phyloP scores from a whole-genome alignment of 331 rosid species.

The Telfairia occidentalis region DNA sequence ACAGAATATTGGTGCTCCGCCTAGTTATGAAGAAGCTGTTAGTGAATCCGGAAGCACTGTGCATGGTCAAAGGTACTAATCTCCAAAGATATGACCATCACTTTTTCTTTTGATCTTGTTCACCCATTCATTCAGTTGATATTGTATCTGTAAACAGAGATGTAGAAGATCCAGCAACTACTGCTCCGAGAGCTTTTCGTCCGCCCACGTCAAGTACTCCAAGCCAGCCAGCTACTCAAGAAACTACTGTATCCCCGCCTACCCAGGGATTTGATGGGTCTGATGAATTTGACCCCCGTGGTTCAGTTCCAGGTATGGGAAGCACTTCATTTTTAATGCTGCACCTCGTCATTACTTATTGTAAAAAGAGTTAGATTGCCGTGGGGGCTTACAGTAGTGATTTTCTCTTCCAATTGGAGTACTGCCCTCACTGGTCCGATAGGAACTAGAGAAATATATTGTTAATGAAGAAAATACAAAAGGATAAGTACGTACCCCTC shows the following conservation, averaged over 20 bases:
- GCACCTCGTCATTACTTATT: neutral
- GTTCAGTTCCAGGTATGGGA: conserved; percentile 47
- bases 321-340: neutral
- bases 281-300: conserved; percentile 88
- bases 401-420: neutral
- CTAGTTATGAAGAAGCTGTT: conserved; percentile 66
- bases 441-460: too few relatives aligned
- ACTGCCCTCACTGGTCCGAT: neutral
- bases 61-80: conserved; percentile 44
- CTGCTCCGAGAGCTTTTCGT: conserved; percentile 43
- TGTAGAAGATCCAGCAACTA: conserved; percentile 33
- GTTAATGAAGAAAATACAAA: too few relatives aligned
- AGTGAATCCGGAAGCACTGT: conserved; percentile 54
- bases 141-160: conserved; percentile 37
- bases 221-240: conserved; percentile 29
- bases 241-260: conserved; percentile 21
- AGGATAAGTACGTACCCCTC: too few relatives aligned
- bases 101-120: neutral
- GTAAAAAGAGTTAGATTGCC: neutral
- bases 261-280: conserved; percentile 32
- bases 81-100: neutral
- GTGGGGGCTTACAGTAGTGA: neutral
- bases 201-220: conserved; percentile 27
- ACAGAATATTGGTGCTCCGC: conserved; percentile 59
- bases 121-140: conserved; percentile 15